phyloP scores from a whole-genome alignment of 2,329 filamentous ascomycete genomes.

The Paecilomyces sp. region DNA sequence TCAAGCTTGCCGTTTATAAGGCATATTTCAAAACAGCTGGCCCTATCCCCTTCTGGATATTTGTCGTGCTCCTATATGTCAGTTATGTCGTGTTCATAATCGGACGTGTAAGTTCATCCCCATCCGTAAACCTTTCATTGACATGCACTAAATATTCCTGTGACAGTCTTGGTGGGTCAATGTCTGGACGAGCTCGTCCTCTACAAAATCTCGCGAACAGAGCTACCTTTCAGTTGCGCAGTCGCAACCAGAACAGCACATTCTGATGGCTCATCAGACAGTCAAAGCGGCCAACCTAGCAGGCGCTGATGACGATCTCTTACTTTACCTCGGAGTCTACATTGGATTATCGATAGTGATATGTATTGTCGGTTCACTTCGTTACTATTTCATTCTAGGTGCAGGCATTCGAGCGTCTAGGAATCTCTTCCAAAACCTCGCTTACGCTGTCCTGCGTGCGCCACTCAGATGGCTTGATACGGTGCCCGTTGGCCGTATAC shows the following conservation, averaged over 20 bases:
- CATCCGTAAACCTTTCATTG: neutral
- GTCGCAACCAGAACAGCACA: conserved; percentile 4
- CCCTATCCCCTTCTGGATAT: conserved; percentile 53
- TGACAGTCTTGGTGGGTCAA: conserved; percentile 42
- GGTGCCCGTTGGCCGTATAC: conserved; percentile 65
- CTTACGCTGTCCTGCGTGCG: conserved; percentile 60
- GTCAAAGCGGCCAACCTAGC: neutral
- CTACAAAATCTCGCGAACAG: neutral
- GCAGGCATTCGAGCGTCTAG: conserved; percentile 65
- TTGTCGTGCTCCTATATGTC: conserved; percentile 50
- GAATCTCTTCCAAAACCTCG: conserved; percentile 59
- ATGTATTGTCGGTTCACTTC: conserved; percentile 53
- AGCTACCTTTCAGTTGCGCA: neutral
- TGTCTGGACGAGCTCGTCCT: conserved; percentile 36
- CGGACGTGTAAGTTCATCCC: conserved; percentile 33
- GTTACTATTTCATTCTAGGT: conserved; percentile 57
- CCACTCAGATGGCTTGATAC: conserved; percentile 77
- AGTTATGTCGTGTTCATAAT: conserved; percentile 49
- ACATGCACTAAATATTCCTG: neutral
- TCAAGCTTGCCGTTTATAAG: conserved; percentile 60
- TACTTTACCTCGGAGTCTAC: conserved; percentile 65
- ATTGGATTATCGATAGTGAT: conserved; percentile 51
- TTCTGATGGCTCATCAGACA: conserved; percentile 8
- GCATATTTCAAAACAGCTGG: conserved; percentile 63
- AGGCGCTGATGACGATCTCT: conserved; percentile 39